Evolutionary conservation across 2,329 filamentous ascomycete genomes (phyloP).

Genomic region (Sarocladiaceae sp.): DNA sequence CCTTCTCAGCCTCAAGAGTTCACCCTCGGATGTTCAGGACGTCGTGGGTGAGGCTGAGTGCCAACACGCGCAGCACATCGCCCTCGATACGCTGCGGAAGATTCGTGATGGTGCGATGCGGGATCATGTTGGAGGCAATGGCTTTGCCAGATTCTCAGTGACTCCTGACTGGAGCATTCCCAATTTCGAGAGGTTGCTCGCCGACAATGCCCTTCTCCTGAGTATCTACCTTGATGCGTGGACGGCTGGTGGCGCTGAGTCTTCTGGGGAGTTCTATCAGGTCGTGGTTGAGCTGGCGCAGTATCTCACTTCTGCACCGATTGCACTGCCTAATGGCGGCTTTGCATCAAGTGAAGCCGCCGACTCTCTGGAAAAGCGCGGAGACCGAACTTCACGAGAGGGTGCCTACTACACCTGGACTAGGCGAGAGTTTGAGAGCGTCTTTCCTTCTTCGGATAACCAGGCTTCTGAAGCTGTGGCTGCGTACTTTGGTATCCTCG

Average conservation of each 20-base stretch:
- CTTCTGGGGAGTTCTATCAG: conserved; percentile 68
- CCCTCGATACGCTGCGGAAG: conserved; percentile 70
- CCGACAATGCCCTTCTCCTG: conserved; percentile 84
- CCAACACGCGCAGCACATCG: conserved; percentile 70
- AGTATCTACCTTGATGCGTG: conserved; percentile 85
- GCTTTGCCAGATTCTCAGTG: conserved; percentile 74
- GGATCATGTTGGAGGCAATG: conserved; percentile 50
- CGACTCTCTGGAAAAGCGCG: conserved; percentile 71
- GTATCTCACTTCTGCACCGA: conserved; percentile 73
- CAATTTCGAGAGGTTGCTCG: conserved; percentile 96
- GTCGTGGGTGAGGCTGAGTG: conserved; percentile 84
- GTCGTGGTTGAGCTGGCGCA: conserved; percentile 77
- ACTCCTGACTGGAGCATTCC: conserved; percentile 91
- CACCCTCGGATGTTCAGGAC: conserved; percentile 70
- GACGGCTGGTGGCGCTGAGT: conserved; percentile 46
- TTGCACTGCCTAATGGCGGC: conserved; percentile 65
- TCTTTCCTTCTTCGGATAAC: conserved; percentile 48
- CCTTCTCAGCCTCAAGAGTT: conserved; percentile 68
- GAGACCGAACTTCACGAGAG: conserved; percentile 78
- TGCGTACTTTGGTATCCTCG: conserved; percentile 76
- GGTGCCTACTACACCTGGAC: conserved; percentile 97
- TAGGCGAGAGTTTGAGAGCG: conserved; percentile 73
- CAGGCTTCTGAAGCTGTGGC: conserved; percentile 71
- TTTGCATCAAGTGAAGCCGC: conserved; percentile 90
- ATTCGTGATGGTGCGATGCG: conserved; percentile 57